phyloP scores from a whole-genome alignment of 2,329 filamentous ascomycete species.

The Colletotrichum falcatum region DNA sequence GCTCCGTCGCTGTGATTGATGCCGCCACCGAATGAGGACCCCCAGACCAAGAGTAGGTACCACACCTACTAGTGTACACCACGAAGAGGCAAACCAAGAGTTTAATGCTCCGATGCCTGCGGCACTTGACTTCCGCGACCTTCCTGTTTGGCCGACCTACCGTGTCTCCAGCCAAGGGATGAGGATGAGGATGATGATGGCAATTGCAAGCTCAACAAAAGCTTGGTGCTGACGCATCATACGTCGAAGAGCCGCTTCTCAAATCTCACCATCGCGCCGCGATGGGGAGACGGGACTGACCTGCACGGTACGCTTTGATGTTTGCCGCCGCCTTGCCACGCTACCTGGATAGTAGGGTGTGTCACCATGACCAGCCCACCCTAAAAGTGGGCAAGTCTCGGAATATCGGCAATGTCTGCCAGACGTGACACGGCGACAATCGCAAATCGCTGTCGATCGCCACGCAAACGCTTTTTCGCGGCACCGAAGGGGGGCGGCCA shows the following conservation, averaged over 20 bases:
- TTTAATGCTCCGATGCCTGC: background rate
- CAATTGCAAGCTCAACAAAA: background rate
- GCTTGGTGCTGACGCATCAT: constrained; percentile 2
- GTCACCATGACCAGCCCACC: constrained; percentile 22
- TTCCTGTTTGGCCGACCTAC: constrained; percentile 16
- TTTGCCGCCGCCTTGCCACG: constrained; percentile 22
- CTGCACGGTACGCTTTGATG: constrained; percentile 19
- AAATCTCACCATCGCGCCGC: background rate
- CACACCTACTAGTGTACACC: no score
- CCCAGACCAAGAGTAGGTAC: background rate
- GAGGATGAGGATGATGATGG: background rate
- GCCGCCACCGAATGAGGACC: background rate
- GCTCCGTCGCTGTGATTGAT: background rate
- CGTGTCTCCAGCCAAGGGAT: background rate
- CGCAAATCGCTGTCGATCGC: background rate
- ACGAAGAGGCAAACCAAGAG: no score
- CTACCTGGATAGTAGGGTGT: constrained; percentile 14
- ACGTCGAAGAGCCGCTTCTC: background rate
- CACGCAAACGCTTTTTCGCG: background rate
- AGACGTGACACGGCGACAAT: background rate
- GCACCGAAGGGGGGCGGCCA: background rate
- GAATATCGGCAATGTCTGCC: constrained; percentile 9
- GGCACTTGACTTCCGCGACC: background rate
- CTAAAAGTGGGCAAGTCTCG: constrained; percentile 12
- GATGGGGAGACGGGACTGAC: background rate